phyloP scores from a whole-genome alignment of 805 yeast species.

The Candida hispaniensis region DNA sequence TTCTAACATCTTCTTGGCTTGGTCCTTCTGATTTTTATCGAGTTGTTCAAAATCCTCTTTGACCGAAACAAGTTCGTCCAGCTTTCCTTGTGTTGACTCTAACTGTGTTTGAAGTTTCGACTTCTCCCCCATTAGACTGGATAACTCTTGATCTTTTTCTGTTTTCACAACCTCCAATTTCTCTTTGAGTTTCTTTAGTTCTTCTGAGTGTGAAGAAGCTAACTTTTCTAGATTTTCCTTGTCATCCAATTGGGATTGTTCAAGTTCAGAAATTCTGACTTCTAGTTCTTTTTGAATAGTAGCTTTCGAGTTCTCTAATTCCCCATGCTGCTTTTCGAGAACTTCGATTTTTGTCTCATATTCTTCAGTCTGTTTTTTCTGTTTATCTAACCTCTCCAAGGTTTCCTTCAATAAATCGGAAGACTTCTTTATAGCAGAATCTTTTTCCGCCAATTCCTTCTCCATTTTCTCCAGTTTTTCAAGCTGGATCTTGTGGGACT shows the following conservation, averaged over 20 bases:
- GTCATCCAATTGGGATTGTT: background rate
- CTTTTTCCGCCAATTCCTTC: conserved; percentile 12
- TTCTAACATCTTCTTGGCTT: background rate
- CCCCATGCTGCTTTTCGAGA: background rate
- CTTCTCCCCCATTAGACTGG: no score
- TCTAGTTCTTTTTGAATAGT: background rate
- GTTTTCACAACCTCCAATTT: background rate
- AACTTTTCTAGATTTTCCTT: background rate
- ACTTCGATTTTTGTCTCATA: background rate
- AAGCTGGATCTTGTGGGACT: background rate
- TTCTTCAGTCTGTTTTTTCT: background rate
- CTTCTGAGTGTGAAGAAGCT: conserved; percentile 5
- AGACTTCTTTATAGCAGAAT: background rate
- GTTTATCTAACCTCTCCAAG: conserved; percentile 1
- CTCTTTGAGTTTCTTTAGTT: conserved; percentile 1
- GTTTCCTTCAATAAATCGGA: conserved; percentile 6
- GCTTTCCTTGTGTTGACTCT: conserved; percentile 3
- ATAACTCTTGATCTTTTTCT: no score
- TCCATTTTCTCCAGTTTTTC: conserved; percentile 4
- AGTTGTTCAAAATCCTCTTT: conserved; percentile 1
- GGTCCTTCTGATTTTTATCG: conserved; percentile 1
- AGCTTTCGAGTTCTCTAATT: background rate
- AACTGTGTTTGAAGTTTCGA: no score
- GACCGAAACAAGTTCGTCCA: conserved; percentile 2
- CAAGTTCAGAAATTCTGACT: background rate